Percentiles rank a stretch among this genome's conserved stretches.
These are phyloP conservation scores for Zymoseptoria brevis DNA, from an alignment of 2,329 filamentous ascomycete genomes.

Conservation along the genomic window DNA sequence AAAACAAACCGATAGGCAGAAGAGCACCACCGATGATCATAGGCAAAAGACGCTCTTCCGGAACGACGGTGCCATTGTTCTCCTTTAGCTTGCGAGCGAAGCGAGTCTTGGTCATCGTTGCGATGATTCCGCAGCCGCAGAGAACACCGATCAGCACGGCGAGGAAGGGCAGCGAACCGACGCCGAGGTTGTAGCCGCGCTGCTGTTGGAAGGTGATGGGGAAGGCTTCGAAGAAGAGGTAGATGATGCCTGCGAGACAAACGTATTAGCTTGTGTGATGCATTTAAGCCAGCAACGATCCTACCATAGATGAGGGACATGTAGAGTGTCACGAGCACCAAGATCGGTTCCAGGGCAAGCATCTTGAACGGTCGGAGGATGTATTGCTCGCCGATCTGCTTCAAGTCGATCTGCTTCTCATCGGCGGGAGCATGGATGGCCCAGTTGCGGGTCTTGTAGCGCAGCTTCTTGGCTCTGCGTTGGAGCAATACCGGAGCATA, in stretches of 20 bases:
- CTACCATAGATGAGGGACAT: constrained; percentile 30
- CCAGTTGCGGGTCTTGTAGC: constrained; percentile 42
- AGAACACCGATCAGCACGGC: constrained; percentile 20
- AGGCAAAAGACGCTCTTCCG: constrained; percentile 38
- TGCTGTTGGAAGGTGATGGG: constrained; percentile 24
- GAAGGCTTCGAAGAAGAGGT: constrained; percentile 25
- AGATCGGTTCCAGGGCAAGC: constrained; percentile 38
- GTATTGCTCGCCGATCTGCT: constrained; percentile 46
- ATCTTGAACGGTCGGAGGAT: constrained; percentile 38
- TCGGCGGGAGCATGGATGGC: constrained; percentile 31
- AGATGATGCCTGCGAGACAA: constrained; percentile 14
- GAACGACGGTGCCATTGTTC: constrained; percentile 20
- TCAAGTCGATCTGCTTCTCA: constrained; percentile 34
- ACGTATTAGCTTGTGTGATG: too few relatives aligned
- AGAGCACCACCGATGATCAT: constrained; percentile 39
- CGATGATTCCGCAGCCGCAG: constrained; percentile 15
- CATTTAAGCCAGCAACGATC: too few relatives aligned
- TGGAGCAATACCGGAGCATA: constrained; percentile 37
- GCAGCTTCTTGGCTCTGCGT: constrained; percentile 45
- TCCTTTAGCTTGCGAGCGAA: constrained; percentile 12
- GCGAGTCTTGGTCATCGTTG: constrained; percentile 17
- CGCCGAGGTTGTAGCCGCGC: constrained; percentile 19
- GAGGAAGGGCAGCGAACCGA: constrained; percentile 21
- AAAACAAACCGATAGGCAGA: constrained; percentile 39
- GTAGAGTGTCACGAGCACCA: constrained; percentile 38